These are phyloP conservation scores for Stereocaulon alpinum DNA, from an alignment of 495 filamentous ascomycete genomes.

Conservation along the genomic window DNA sequence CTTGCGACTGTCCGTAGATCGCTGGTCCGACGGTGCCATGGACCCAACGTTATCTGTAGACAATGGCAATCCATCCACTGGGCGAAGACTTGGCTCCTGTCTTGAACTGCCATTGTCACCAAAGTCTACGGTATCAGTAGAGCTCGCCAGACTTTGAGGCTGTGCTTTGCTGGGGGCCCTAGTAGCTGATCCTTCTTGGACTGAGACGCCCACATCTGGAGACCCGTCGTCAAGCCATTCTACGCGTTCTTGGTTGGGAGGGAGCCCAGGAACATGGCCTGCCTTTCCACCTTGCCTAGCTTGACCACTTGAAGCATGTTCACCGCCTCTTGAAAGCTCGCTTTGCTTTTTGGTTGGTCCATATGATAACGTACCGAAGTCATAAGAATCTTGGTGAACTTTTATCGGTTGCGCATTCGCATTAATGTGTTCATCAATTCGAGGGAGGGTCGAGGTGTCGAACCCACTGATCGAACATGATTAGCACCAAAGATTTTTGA, in stretches of 20 bases:
- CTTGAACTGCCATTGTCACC: neutral
- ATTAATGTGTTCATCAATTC: conserved; percentile 19
- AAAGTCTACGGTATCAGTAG: neutral
- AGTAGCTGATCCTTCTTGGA: neutral
- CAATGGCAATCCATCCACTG: neutral
- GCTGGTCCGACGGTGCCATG: neutral
- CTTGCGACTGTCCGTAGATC: neutral
- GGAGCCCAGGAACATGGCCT: neutral
- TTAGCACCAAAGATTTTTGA: conserved; percentile 25
- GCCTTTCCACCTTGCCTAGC: neutral
- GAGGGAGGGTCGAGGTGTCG: conserved; percentile 59
- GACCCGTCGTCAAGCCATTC: conserved; percentile 3
- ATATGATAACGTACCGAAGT: neutral
- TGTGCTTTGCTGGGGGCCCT: neutral
- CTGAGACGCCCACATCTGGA: neutral
- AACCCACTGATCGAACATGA: conserved; percentile 48
- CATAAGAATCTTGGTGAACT: neutral
- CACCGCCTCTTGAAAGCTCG: neutral
- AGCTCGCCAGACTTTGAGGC: neutral
- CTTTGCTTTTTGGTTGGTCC: neutral
- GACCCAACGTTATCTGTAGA: conserved; percentile 8
- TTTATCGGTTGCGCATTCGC: conserved; percentile 8
- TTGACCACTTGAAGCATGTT: neutral
- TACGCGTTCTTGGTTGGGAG: neutral
- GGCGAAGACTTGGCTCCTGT: neutral